Evolutionary conservation across 495 filamentous ascomycete genomes (phyloP), one percentile per base, ranked within the genome.

Genomic region (Penicillium mononematosum): DNA sequence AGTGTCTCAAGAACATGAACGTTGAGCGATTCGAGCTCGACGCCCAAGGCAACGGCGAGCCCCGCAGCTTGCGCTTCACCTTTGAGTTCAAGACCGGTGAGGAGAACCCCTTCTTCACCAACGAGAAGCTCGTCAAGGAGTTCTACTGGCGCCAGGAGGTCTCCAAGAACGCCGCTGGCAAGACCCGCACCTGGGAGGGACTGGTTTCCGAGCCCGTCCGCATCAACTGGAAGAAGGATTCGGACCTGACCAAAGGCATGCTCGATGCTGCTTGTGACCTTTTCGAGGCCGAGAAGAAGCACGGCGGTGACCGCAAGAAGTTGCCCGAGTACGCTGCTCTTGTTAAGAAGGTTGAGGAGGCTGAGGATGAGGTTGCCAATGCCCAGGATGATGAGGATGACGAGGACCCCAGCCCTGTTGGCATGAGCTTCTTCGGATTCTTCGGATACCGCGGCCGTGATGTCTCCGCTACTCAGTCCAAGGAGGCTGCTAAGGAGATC

Each of bases 151-250:
- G 91, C 59, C 79, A 80, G 68, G 73, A 75, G 52, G 57, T 71
- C 44, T 49, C 63, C 62, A 68, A 65, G 56, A 70, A 61, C 27
- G 25, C 65, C 38, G 66, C 56, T 58, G 70, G 74, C 39, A 81
- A 80, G 63, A 83, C 84, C 63, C 85, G 83, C 31, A 61, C 60
- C 56, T 88, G 83, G 78, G 72, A 79, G 19, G 90, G 89, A 32
- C 78, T 94, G 19, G 89, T 94, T 44, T 88, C 84, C 38, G 90
- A 93, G 69, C 93, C 93, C 6, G 89, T 96, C 38, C 79, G 83
- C 54, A 90, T 98, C 67, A 77, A 86, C 63, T 98, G 93, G 93
- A 96, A 91, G 82, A 75, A 85, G 60, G 87, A 82, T 50, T 85
- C 86, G 72, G 93, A 98, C 69, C 70, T 92, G 62, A 96, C 91